phyloP scores from a whole-genome alignment of 2,329 filamentous ascomycete species.

The Daldinia eschscholtzii region DNA sequence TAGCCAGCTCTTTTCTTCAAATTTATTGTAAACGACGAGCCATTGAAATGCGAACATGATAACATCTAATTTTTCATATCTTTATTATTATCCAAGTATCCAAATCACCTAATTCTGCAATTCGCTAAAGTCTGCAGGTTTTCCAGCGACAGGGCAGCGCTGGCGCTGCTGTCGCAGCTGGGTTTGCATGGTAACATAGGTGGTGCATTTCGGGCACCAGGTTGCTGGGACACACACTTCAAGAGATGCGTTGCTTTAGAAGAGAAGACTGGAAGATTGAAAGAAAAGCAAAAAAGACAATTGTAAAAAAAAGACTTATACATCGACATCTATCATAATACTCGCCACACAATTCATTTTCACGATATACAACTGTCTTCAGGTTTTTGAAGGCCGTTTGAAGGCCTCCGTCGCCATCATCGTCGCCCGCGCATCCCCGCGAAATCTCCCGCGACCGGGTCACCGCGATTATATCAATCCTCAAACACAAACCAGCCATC shows the following conservation, averaged over 20 bases:
- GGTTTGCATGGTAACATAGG: constrained; percentile 31
- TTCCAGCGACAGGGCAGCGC: constrained; percentile 36
- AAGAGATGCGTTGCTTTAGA: constrained; percentile 1
- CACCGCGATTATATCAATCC: constrained; percentile 18
- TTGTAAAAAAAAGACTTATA: background rate
- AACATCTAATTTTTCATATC: constrained; percentile 5
- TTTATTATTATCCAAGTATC: constrained; percentile 25
- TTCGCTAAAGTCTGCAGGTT: background rate
- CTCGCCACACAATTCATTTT: constrained; percentile 2
- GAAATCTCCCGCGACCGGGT: constrained; percentile 10
- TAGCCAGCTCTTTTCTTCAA: constrained; percentile 7
- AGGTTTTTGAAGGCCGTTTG: background rate
- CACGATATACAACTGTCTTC: background rate
- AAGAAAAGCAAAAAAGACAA: background rate
- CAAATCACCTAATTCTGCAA: constrained; percentile 4
- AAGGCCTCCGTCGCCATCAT: background rate
- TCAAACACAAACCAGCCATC: constrained; percentile 40
- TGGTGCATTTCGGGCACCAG: constrained; percentile 37
- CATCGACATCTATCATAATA: constrained; percentile 1
- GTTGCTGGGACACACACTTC: constrained; percentile 10
- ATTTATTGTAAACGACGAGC: constrained; percentile 15
- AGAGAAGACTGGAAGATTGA: background rate
- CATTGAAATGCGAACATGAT: constrained; percentile 40
- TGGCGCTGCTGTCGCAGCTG: constrained; percentile 41
- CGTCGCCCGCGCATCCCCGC: background rate